phyloP scores from a whole-genome alignment of 805 yeast genomes.

The Ogataea wickerhamii region DNA sequence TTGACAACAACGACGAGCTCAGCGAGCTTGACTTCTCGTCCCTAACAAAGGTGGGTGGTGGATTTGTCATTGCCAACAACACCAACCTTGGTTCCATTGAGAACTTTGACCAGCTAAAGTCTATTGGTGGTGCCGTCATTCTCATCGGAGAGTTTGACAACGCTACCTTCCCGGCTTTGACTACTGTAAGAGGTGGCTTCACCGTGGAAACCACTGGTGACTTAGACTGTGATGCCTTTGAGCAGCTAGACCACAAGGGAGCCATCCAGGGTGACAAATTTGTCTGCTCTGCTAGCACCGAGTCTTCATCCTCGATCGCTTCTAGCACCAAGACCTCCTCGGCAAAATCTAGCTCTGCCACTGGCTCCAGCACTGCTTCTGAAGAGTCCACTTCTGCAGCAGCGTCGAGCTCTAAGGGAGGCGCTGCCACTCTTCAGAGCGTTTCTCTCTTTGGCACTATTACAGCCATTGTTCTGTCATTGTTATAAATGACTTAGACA shows the following conservation, averaged over 20 bases:
- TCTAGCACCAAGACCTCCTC: conserved; percentile 24
- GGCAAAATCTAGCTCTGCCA: conserved; percentile 16
- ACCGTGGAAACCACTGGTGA: conserved; percentile 69
- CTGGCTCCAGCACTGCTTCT: conserved; percentile 32
- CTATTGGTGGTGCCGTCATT: conserved; percentile 86
- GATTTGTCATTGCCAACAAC: conserved; percentile 87
- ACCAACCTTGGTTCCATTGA: conserved; percentile 57
- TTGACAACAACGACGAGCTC: conserved; percentile 71
- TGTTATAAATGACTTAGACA: conserved; percentile 37
- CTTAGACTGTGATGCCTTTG: conserved; percentile 77
- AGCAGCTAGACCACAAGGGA: conserved; percentile 68
- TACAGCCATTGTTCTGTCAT: conserved; percentile 48
- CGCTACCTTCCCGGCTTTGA: conserved; percentile 71
- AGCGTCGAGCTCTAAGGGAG: conserved; percentile 25
- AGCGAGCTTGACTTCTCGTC: conserved; percentile 62
- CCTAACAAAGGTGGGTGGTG: conserved; percentile 84
- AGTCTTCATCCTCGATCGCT: conserved; percentile 40
- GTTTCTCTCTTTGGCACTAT: conserved; percentile 46
- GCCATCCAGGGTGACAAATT: conserved; percentile 88
- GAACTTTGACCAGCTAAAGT: conserved; percentile 69
- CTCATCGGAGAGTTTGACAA: conserved; percentile 76
- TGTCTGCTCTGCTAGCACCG: conserved; percentile 61
- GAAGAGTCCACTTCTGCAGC: conserved; percentile 36
- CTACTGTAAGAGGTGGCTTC: conserved; percentile 90
- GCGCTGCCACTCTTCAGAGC: conserved; percentile 27